These are phyloP conservation scores for Nicotiana otophora DNA, from an alignment of 257 asterid species.

Conservation along the genomic window DNA sequence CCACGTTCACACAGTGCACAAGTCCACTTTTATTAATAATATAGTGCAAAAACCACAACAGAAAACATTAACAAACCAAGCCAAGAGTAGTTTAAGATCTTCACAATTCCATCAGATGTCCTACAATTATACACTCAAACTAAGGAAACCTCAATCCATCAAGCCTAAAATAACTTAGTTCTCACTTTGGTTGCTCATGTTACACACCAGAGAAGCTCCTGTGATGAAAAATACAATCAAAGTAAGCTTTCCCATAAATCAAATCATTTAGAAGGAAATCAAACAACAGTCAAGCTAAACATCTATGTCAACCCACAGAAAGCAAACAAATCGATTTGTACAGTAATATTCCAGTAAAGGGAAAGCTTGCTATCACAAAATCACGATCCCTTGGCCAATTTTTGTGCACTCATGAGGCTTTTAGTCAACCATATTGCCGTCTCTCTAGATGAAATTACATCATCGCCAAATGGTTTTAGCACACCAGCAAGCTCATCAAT, in stretches of 20 bases:
- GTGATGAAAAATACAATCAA: neutral
- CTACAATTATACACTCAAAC: constrained; percentile 1
- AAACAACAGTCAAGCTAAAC: constrained; percentile 7
- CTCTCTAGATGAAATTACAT: constrained; percentile 76
- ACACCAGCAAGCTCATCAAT: constrained; percentile 85
- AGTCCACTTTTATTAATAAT: neutral
- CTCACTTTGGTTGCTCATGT: neutral
- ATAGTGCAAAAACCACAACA: neutral
- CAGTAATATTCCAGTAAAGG: neutral
- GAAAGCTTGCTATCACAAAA: neutral
- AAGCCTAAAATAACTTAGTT: constrained; percentile 10
- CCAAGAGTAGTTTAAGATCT: neutral
- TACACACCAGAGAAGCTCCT: neutral
- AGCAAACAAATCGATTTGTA: neutral
- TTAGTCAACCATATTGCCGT: constrained; percentile 96
- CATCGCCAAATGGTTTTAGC: constrained; percentile 84
- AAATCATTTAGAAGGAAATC: constrained; percentile 2
- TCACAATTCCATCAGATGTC: neutral
- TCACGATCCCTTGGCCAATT: constrained; percentile 44
- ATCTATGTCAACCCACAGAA: constrained; percentile 9
- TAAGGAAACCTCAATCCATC: neutral
- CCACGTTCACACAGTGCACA: no score
- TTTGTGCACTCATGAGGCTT: constrained; percentile 65
- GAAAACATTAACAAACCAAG: no score
- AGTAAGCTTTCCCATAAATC: constrained; percentile 1